These are phyloP conservation scores for Pseudocercospora macadamiae DNA, from an alignment of 2,329 filamentous ascomycete genomes.

Conservation along the genomic window DNA sequence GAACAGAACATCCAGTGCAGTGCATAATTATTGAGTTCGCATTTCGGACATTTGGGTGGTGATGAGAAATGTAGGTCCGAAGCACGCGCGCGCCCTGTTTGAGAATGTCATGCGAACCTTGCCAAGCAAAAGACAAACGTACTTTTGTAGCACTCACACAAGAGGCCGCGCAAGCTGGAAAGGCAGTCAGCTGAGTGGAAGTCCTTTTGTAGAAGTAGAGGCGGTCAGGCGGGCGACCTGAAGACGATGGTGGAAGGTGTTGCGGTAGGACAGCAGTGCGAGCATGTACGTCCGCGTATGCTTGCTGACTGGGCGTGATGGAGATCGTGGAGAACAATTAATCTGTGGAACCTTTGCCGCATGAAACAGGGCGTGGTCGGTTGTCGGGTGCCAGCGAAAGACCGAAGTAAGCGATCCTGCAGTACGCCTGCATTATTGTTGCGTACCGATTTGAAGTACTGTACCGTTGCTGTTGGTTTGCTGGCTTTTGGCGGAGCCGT, in stretches of 20 bases:
- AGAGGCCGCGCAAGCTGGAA: conserved; percentile 2
- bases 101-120: not conserved
- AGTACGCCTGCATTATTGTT: not conserved
- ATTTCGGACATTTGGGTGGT: not conserved
- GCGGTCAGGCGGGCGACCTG: too few relatives aligned
- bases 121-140: not conserved
- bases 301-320: not conserved
- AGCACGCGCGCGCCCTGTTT: too few relatives aligned
- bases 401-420: conserved; percentile 5
- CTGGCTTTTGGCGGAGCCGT: not conserved
- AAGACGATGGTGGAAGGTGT: not conserved
- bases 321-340: conserved; percentile 1
- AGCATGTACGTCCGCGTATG: not conserved
- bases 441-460: not conserved
- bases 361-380: conserved; percentile 2
- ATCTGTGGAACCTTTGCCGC: not conserved
- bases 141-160: not conserved
- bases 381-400: not conserved
- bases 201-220: too few relatives aligned
- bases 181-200: conserved; percentile 3
- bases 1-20: not conserved
- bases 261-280: not conserved
- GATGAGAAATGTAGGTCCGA: not conserved
- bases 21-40: not conserved
- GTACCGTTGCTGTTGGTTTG: too few relatives aligned